Base-by-base conservation (phyloP, 1,284 basidiomycete species). In the Cryptococcus sp. region DNA sequence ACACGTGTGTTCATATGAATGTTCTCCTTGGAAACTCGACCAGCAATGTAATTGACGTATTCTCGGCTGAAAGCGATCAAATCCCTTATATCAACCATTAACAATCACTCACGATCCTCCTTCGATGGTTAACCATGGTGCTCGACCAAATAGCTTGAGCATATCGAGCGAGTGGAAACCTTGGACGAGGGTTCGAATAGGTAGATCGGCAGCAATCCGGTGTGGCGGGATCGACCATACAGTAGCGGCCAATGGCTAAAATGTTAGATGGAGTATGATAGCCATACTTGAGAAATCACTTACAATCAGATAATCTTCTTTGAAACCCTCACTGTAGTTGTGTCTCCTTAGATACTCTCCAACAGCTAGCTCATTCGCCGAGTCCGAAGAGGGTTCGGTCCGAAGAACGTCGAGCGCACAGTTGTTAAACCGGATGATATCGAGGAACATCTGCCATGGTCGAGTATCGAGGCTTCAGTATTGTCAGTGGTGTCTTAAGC, bases 91-190 rank as follows among this genome's bases (percentile, higher is more conserved):
- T 7, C 4, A 52, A n/a, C 7, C 37, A 11, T 46, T 8, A 15
- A 31, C 10, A 14, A 14, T 14, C 37, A 52, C 71, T 35, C 53
- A 86, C 84, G 85, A 86, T 58, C 88, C 87, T 7, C 86, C 85
- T 48, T 82, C 73, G 52, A 90, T 80, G 0, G 88, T 88, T 34
- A 89, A 71, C 87, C 88, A 90, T 4, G 81, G 79, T 0, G 87
- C 86, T 4, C 50, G 37, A 30, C 84, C 84, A 0, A 80, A 82
- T n/a, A 89, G 77, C 73, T 89, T 87, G 0, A 89, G 81, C 0
- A 89, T 78, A 64, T 87, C 84, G 62, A 89, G 87, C 62, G 89
- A 89, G 71, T 83, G 81, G 82, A 89, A 80, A 70, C 89, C 88
- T 61, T 84, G 82, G 44, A 87, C 83, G 65, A 89, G 72, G 0